Conservation (phyloP, 2,329 filamentous ascomycete species). For the Madurella mycetomatis region DNA sequence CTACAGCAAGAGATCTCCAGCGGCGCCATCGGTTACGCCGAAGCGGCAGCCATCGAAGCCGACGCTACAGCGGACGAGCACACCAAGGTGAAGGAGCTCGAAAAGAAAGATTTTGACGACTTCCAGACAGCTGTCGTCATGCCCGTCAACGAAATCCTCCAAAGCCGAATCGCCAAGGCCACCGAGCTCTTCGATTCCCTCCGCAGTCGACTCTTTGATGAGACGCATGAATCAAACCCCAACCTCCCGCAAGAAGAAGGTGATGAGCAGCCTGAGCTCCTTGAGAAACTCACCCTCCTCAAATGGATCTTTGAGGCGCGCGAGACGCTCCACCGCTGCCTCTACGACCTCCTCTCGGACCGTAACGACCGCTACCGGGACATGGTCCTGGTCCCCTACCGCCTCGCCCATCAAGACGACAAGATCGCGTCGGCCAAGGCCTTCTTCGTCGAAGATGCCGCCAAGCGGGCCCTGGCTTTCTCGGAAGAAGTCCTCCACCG, state of each 20-base stretch:
- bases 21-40: slow-evolving; percentile 75
- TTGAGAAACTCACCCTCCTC: slow-evolving; percentile 89
- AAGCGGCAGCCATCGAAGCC: slow-evolving; percentile 76
- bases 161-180: slow-evolving; percentile 67
- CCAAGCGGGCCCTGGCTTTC: slow-evolving; percentile 65
- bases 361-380: slow-evolving; percentile 83
- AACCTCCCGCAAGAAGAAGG: slow-evolving; percentile 92
- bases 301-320: slow-evolving; percentile 97
- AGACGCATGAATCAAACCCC: slow-evolving; percentile 63
- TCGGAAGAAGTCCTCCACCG: slow-evolving; percentile 69
- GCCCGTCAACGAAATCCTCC: slow-evolving; percentile 76
- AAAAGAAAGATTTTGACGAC: slow-evolving; percentile 75
- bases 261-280: slow-evolving; percentile 86
- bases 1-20: slow-evolving; percentile 74
- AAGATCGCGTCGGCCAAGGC: slow-evolving; percentile 73
- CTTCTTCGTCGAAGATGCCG: slow-evolving; percentile 78
- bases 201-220: slow-evolving; percentile 65
- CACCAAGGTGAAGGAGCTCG: slow-evolving; percentile 63
- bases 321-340: slow-evolving; percentile 79
- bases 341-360: slow-evolving; percentile 79
- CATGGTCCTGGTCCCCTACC: slow-evolving; percentile 78
- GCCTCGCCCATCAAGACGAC: slow-evolving; percentile 64
- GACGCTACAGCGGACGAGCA: slow-evolving; percentile 69
- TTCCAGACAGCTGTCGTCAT: slow-evolving; percentile 82
- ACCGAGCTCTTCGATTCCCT: slow-evolving; percentile 75